Base-by-base conservation (phyloP, 768 basidiomycete genomes). In the Macrolepiota albuminosa region DNA sequence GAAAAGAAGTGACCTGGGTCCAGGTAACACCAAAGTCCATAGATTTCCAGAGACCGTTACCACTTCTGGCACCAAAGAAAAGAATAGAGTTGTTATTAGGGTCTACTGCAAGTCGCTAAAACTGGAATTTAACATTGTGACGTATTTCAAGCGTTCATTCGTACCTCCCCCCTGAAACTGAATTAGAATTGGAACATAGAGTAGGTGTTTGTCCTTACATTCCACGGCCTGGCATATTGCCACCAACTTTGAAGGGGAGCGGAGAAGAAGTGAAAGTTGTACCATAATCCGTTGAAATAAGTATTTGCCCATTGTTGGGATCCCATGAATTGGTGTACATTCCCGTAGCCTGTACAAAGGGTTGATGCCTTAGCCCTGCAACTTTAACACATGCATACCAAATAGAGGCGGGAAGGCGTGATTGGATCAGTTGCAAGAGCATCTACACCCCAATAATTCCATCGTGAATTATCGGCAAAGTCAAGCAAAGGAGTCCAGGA, bases 211-310 rank as follows among this genome's bases (percentile, higher is more conserved):
- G 57, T 37, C 66, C 72, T 71, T 61, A 79, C 79, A 85, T 80
- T 66, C 84, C 86, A 67, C 85, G 83, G 53, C 85, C 85, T 37
- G 85, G 85, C 85, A 85, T 85, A 67, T 86, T 86, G 8, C 85
- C 85, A 36, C 86, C 85, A 36, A 86, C 80, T 63, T 88, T 88
- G 78, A 87, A 87, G 0, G 85, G 81, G 0, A 88, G 70, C 7
- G 68, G 64, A 6, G 83, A 80, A 2, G 77, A 63, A 1, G 77
- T 81, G 66, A 79, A 88, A 0, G 83, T 83, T n/a, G 75, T 67
- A 11, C 86, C 85, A 58, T 77, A 74, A 65, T 88, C 80, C 7
- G 75, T 78, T 24, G 86, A 87, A 40, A 82, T 80, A 11, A 88
- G 72, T 39, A 88, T 86, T 54, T 81, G 78, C 4, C 85, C 85